Conservation (phyloP, 1,139 yeast genomes). For the Chernovozyma sophiae-reginae region DNA sequence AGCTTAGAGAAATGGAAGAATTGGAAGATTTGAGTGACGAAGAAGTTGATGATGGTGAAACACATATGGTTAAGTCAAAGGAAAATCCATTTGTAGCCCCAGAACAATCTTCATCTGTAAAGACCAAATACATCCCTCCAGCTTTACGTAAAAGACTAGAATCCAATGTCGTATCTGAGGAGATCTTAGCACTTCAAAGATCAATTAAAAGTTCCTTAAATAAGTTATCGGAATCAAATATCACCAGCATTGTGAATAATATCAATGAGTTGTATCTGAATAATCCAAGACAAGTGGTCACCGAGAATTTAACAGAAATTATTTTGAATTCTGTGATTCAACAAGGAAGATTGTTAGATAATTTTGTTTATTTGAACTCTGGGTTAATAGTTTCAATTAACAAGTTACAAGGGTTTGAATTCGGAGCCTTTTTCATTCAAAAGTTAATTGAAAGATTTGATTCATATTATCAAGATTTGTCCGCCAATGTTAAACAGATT, state of each 20-base stretch:
- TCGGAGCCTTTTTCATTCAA: slow-evolving; percentile 87
- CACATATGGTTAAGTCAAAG: slow-evolving; percentile 26
- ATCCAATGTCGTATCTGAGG: slow-evolving; percentile 41
- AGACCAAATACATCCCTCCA: slow-evolving; percentile 75
- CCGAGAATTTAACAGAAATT: slow-evolving; percentile 59
- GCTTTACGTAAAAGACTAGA: slow-evolving; percentile 58
- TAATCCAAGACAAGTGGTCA: slow-evolving; percentile 75
- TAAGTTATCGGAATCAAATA: slow-evolving; percentile 80
- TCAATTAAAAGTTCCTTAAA: slow-evolving; percentile 78
- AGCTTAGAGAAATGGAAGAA: slow-evolving; percentile 19
- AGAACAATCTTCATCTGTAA: slow-evolving; percentile 11
- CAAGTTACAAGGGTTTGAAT: slow-evolving; percentile 77
- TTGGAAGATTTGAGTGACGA: slow-evolving; percentile 17
- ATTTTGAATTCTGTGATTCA: slow-evolving; percentile 63
- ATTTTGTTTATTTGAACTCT: slow-evolving; percentile 77
- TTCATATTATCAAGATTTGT: slow-evolving; percentile 20
- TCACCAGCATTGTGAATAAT: slow-evolving; percentile 65
- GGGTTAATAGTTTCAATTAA: slow-evolving; percentile 73
- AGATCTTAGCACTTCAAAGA: slow-evolving; percentile 47
- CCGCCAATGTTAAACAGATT: slow-evolving; percentile 41
- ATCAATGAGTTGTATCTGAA: slow-evolving; percentile 57
- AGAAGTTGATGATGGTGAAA: slow-evolving; percentile 21
- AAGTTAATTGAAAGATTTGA: slow-evolving; percentile 66
- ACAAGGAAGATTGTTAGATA: slow-evolving; percentile 66
- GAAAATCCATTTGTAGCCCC: slow-evolving; percentile 93